Evolutionary conservation across 768 basidiomycete genomes (phyloP).

Genomic region (Lentinula sp.): DNA sequence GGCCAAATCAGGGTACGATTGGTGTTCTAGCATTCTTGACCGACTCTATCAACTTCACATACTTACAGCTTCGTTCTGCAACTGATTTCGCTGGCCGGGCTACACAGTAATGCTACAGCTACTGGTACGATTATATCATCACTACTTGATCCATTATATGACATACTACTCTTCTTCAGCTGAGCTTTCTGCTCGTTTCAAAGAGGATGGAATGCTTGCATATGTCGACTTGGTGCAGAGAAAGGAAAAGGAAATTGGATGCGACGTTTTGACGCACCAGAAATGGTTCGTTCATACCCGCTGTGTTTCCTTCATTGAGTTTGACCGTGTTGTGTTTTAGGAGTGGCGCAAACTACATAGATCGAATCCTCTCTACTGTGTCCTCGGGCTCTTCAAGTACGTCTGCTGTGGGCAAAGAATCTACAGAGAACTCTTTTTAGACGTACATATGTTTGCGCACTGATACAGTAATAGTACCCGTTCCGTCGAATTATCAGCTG

Average conservation of each 20-base stretch:
- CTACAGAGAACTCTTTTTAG: slow-evolving; percentile 83
- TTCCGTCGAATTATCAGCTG: neutral
- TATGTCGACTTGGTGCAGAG: slow-evolving; percentile 86
- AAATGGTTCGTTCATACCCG: slow-evolving; percentile 55
- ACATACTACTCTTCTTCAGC: slow-evolving; percentile 29
- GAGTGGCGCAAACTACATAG: slow-evolving; percentile 90
- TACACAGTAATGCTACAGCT: slow-evolving; percentile 77
- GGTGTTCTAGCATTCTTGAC: neutral
- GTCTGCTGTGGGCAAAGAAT: slow-evolving; percentile 77
- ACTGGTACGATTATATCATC: slow-evolving; percentile 44
- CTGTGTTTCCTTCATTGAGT: neutral
- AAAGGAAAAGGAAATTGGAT: slow-evolving; percentile 84
- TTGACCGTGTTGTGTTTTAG: slow-evolving; percentile 24
- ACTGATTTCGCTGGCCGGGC: slow-evolving; percentile 83
- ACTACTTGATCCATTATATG: neutral
- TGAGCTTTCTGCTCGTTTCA: slow-evolving; percentile 74
- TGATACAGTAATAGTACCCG: neutral
- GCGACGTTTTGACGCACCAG: slow-evolving; percentile 90
- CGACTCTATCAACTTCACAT: slow-evolving; percentile 5
- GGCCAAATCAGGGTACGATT: slow-evolving; percentile 72
- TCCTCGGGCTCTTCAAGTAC: slow-evolving; percentile 89
- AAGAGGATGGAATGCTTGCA: slow-evolving; percentile 87
- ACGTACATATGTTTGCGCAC: neutral
- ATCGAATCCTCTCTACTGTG: slow-evolving; percentile 76
- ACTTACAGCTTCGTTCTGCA: slow-evolving; percentile 75